Percentiles rank a stretch among this genome's conserved stretches.
phyloP scores from a whole-genome alignment of 208 protist species.

The Crithidia thermophila region DNA sequence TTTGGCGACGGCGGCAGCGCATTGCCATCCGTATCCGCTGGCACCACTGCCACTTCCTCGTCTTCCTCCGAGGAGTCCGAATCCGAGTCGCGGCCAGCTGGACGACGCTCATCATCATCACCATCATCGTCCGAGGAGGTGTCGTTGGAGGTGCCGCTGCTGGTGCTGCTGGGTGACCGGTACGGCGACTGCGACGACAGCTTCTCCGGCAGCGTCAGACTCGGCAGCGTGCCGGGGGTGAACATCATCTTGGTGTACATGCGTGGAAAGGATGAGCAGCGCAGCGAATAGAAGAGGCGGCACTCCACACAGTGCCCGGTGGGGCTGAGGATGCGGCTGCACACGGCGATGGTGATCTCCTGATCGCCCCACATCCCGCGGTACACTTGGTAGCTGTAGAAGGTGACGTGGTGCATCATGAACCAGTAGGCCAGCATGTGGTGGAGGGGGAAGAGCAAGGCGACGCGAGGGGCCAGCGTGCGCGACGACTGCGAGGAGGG shows the following conservation, averaged over 20 bases:
- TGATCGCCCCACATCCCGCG: conserved; percentile 42
- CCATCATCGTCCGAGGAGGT: not conserved
- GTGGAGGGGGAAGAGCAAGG: conserved; percentile 36
- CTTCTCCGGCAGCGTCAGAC: conserved; percentile 39
- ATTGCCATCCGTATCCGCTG: no score
- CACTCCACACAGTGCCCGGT: conserved; percentile 63
- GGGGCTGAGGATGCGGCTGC: conserved; percentile 61
- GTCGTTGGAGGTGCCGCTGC: not conserved
- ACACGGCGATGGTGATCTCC: conserved; percentile 65
- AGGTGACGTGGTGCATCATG: conserved; percentile 64
- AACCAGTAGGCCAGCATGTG: conserved; percentile 61
- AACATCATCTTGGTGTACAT: conserved; percentile 74
- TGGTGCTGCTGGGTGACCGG: conserved; percentile 10
- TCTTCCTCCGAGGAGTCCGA: conserved; percentile 14
- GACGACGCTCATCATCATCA: no score
- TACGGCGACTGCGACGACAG: conserved; percentile 32
- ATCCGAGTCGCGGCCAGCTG: conserved; percentile 8
- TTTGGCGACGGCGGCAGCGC: not conserved
- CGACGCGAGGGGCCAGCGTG: conserved; percentile 6
- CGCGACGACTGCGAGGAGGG: not conserved
- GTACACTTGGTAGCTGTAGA: conserved; percentile 48
- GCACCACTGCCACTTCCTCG: no score
- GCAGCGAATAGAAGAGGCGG: conserved; percentile 64
- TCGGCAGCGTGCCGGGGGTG: conserved; percentile 45
- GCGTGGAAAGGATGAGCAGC: conserved; percentile 43